A percentile compares a stretch with the other conserved stretches of the same genome.
phyloP scores from a whole-genome alignment of 2,329 filamentous ascomycete genomes.

The Claviceps arundinis region DNA sequence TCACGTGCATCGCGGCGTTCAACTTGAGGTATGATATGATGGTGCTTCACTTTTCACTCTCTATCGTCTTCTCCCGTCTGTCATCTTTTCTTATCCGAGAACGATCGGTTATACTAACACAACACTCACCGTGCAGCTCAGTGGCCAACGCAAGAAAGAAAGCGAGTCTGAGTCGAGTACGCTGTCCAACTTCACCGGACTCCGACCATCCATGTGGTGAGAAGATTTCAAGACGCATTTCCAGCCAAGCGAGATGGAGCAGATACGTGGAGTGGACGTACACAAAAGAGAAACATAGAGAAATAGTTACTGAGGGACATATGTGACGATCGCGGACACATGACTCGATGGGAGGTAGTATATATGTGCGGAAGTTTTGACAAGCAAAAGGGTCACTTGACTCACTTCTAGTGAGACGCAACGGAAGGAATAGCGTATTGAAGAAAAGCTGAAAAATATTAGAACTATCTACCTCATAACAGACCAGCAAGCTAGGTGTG shows the following conservation, averaged over 20 bases:
- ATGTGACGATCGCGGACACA: background rate
- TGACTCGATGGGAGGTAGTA: background rate
- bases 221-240: background rate
- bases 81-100: background rate
- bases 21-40: constrained; percentile 56
- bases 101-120: constrained; percentile 1
- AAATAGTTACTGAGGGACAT: background rate
- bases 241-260: too few species aligned
- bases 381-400: too few species aligned
- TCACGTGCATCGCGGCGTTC: constrained; percentile 83
- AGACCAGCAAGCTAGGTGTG: too few species aligned
- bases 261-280: too few species aligned
- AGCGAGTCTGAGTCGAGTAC: constrained; percentile 36
- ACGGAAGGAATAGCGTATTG: too few species aligned
- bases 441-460: too few species aligned
- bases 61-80: background rate
- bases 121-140: constrained; percentile 32
- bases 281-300: too few species aligned
- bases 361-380: too few species aligned
- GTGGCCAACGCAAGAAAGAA: constrained; percentile 60
- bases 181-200: constrained; percentile 42
- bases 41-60: background rate
- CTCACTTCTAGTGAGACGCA: too few species aligned
- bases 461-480: too few species aligned
- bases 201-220: constrained; percentile 16